phyloP scores from a whole-genome alignment of 768 basidiomycete genomes.

The Mrakia gelida region DNA sequence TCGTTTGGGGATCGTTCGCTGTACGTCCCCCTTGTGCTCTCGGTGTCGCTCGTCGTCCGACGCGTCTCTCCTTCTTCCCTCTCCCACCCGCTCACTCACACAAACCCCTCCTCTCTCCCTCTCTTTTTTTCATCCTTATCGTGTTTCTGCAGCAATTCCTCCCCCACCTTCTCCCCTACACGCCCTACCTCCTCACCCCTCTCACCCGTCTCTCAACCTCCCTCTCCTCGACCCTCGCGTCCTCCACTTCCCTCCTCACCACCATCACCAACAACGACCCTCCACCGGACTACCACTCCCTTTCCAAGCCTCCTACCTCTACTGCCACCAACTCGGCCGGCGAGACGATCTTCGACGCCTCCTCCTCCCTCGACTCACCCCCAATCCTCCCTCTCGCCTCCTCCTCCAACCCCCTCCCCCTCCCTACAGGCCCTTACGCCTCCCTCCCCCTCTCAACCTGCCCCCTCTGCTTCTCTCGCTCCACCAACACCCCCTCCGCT shows the following conservation, averaged over 20 bases:
- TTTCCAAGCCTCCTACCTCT: not conserved
- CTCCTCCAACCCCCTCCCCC: not conserved
- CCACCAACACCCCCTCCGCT: constrained; percentile 49
- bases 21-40: constrained; percentile 51
- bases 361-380: not conserved
- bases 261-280: constrained; percentile 34
- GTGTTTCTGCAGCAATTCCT: constrained; percentile 74
- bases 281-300: constrained; percentile 15
- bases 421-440: constrained; percentile 16
- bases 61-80: not conserved
- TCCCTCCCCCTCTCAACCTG: constrained; percentile 48
- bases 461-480: constrained; percentile 69
- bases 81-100: not conserved
- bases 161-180: constrained; percentile 81
- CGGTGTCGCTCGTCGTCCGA: not conserved
- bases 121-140: constrained; percentile 13
- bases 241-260: constrained; percentile 38
- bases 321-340: no score
- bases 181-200: constrained; percentile 44
- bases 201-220: constrained; percentile 58
- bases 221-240: constrained; percentile 38
- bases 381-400: constrained; percentile 32
- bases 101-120: not conserved
- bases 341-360: constrained; percentile 14
- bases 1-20: constrained; percentile 99